Evolutionary conservation across 2,329 filamentous ascomycete species (phyloP).

Genomic region (Fusarium phyllophilum): DNA sequence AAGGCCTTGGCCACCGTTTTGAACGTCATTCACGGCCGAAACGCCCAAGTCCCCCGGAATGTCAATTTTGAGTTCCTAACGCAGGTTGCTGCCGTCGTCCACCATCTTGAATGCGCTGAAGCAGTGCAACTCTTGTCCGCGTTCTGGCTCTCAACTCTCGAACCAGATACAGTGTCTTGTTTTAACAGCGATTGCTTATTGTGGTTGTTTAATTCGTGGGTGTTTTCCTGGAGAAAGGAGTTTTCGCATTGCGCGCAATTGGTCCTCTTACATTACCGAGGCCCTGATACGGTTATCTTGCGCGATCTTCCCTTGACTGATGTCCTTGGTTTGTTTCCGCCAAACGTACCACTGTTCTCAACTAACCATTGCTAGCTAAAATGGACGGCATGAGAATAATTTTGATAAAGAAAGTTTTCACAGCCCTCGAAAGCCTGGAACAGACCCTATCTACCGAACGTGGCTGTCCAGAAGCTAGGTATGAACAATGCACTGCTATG

Average conservation of each 20-base stretch:
- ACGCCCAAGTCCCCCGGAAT: background rate
- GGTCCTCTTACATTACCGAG: background rate
- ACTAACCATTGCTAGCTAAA: background rate
- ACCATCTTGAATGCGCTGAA: background rate
- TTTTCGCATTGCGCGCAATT: background rate
- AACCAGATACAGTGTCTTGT: no score
- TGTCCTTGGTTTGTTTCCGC: background rate
- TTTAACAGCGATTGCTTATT: background rate
- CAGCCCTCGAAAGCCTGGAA: background rate
- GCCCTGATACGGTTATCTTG: background rate
- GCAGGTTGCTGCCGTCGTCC: background rate
- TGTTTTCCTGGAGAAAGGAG: background rate
- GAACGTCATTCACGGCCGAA: background rate
- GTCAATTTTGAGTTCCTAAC: background rate
- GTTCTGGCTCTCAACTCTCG: background rate
- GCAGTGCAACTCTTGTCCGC: background rate
- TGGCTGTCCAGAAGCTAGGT: background rate
- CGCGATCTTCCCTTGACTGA: background rate
- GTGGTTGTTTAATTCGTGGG: background rate
- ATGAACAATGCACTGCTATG: background rate
- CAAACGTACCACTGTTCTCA: no score
- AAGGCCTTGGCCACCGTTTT: background rate
- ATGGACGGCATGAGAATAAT: accelerated
- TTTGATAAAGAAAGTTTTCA: background rate
- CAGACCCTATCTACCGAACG: background rate